Evolutionary conservation across 1,139 yeast genomes (phyloP).

Genomic region (Hyphopichia burtonii): DNA sequence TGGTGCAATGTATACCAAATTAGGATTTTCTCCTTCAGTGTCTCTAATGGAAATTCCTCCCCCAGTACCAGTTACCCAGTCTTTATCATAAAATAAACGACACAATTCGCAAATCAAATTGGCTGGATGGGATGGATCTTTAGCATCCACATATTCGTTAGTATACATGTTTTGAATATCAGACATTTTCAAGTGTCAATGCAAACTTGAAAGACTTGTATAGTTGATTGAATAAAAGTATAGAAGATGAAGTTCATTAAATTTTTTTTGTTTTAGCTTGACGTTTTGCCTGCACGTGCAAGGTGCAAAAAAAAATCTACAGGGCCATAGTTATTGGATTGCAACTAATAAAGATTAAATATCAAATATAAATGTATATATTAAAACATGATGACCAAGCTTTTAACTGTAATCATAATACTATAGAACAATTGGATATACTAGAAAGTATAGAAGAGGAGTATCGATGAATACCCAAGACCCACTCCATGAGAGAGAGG

Average conservation of each 20-base stretch:
- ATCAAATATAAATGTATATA: not conserved
- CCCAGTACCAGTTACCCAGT: slow-evolving; percentile 96
- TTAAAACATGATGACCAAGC: slow-evolving; percentile 1
- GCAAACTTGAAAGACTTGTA: too few species aligned
- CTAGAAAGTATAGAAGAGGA: not conserved
- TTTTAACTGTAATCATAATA: not conserved
- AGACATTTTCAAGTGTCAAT: not conserved
- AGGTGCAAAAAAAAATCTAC: not conserved
- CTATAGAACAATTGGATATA: slow-evolving; percentile 1
- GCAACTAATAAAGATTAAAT: not conserved
- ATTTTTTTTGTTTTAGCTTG: not conserved
- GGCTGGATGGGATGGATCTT: slow-evolving; percentile 75
- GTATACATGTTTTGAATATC: not conserved
- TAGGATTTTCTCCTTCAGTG: slow-evolving; percentile 41
- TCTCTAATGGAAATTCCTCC: slow-evolving; percentile 88
- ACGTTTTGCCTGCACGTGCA: not conserved
- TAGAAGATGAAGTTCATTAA: too few species aligned
- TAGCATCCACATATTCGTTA: slow-evolving; percentile 1
- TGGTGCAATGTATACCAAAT: slow-evolving; percentile 77
- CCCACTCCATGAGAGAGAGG: not conserved
- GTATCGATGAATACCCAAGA: not conserved
- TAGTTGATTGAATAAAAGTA: too few species aligned
- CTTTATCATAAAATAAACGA: slow-evolving; percentile 68
- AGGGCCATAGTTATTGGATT: too few species aligned
- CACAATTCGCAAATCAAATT: slow-evolving; percentile 83